Evolutionary conservation across 2,329 filamentous ascomycete species (phyloP), one percentile per base, ranked within the genome.

Genomic region (Fusarium continuum): DNA sequence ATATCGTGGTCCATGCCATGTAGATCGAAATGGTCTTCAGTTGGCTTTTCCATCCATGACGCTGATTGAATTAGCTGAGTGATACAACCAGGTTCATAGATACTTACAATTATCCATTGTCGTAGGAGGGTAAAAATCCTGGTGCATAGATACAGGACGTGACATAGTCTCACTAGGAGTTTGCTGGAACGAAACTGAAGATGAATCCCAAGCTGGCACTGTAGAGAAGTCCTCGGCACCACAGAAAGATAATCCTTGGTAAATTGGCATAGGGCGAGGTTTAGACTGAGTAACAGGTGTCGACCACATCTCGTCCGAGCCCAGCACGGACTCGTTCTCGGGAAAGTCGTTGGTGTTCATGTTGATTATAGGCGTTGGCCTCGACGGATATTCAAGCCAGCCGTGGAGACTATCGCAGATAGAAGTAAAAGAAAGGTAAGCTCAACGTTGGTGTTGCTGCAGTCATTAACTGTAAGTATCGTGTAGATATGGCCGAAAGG

Each of bases 181-280:
- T 59, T 78, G 76, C 61, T 83, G 81, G 69, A 85, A 76, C 9
- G 82, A 80, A 64, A 86, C 73, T 5, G 78, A 80, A 31, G 83
- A 82, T 20, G 84, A 79, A 67, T 87, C 85, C 86, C 85, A 88
- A 4, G 83, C 80, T 14, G 83, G 78, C 39, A 87, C 72, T 5
- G 80, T 77, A 39, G 79, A 78, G 62, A 80, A 85, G 38, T 84
- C 80, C 60, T 85, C 84, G 29, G 79, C 79, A 61, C 85, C 76
- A 69, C 82, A 85, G 74, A 85, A 88, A 16, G 84, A 83, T 70
- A 88, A 87, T 46, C 82, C 83, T 70, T 87, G 85, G 65, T 88
- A 84, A 54, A 87, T 86, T 32, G 85, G 86, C 36, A 82, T 83
- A 50, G 85, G 85, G 32, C 84, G 80, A 40, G 82, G 82, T 61